Evolutionary conservation across 139 green algal species (phyloP), one percentile per base, ranked within the genome.

Genomic region (Closterium sp.): DNA sequence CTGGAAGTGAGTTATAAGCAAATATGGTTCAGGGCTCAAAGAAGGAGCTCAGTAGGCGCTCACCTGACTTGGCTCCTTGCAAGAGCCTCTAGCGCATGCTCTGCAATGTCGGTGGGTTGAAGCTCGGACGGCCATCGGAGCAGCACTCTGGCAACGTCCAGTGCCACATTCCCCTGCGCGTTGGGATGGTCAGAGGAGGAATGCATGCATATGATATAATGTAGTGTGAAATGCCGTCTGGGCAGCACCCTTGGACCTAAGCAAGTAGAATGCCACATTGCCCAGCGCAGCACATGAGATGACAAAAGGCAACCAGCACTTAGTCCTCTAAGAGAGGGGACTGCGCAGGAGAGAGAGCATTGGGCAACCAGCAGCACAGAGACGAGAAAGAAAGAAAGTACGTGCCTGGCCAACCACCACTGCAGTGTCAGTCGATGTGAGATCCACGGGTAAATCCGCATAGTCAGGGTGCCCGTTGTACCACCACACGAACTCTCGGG

Each of bases 401-500:
- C 88, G 6, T 23, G 91, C 89, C 38, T 95, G 92, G 16, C 94
- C 94, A 35, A 95, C 83, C 6, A 95, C 66, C 19, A 92, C 92
- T 0, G 88, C 94, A 33, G 88, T 89, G 19, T 94, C 87, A 66
- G 87, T 84, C 2, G 85, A 84, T 6, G 28, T 91, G 34, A 94
- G 34, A 32, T 93, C 76, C 19, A 93, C 32, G 12, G 91, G 35
- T 9, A 94, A 83, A 89, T 55, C 7, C 8, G 89, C 89, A 30
- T 94, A 81, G n/a, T 97, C 95, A 3, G 98, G 97, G 93, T 99
- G 97, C 2, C 97, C 98, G 92, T 99, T 99, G 96, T 98, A 99
- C 98, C 98, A 99, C 96, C 96, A 98, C 35, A 99, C 98, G 95
- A 99, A 99, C 89, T 99, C 96, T 23, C 98, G 95, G 1, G 98